Conservation (phyloP, 306 rosid species). For the Prunus kanzakura region DNA sequence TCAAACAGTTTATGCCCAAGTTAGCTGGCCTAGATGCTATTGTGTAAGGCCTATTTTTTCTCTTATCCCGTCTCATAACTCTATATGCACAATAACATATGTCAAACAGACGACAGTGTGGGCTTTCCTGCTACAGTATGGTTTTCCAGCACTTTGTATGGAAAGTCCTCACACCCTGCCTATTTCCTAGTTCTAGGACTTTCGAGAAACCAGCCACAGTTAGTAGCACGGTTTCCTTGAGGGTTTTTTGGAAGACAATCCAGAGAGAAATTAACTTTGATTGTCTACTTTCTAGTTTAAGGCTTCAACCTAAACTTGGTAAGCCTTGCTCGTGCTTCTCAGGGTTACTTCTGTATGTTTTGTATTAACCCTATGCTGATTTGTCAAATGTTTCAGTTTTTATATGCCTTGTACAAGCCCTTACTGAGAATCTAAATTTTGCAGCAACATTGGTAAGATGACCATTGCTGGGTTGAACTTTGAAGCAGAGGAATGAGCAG, state of each 20-base stretch:
- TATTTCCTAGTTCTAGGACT: neutral
- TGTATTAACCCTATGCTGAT: neutral
- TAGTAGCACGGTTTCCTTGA: neutral
- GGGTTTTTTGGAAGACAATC: neutral
- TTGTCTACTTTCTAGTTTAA: neutral
- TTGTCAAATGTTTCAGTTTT: neutral
- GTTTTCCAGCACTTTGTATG: neutral
- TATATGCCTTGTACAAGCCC: neutral
- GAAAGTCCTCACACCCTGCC: neutral
- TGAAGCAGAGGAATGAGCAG: conserved; percentile 44
- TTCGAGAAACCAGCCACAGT: neutral
- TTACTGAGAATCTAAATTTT: conserved; percentile 21
- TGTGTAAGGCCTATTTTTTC: conserved; percentile 27
- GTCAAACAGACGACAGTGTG: neutral
- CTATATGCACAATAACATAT: neutral
- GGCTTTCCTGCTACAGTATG: neutral
- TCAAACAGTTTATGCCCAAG: conserved; percentile 81
- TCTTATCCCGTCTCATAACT: neutral
- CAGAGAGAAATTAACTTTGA: neutral
- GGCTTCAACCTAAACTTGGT: neutral
- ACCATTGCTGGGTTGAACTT: conserved; percentile 65
- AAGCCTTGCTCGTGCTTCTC: neutral
- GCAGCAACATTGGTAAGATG: conserved; percentile 88
- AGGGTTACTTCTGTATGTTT: neutral
- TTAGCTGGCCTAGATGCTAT: conserved; percentile 85